A percentile compares a stretch with the other conserved stretches of the same genome.
These are phyloP conservation scores for Neostapfia colusana DNA, from an alignment of 176 grass and related monocot species.

Conservation along the genomic window DNA sequence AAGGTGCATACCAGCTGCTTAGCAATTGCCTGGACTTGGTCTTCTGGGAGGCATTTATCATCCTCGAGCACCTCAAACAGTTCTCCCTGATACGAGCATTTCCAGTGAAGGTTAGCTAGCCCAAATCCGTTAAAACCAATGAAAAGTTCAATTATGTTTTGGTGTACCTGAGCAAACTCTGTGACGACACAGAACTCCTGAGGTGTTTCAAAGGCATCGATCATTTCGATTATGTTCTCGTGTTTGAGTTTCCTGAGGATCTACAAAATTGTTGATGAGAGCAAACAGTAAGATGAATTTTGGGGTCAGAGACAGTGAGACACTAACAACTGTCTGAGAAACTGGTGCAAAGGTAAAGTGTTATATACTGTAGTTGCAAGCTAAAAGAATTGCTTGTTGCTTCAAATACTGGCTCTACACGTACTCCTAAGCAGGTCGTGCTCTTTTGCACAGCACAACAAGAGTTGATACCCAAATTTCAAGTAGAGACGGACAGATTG, in stretches of 20 bases:
- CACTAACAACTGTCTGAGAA: too few relatives aligned
- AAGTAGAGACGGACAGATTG: not conserved
- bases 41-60: constrained; percentile 95
- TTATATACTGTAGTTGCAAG: too few relatives aligned
- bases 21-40: constrained; percentile 96
- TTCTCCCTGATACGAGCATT: constrained; percentile 68
- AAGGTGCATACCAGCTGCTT: constrained; percentile 72
- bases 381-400: too few relatives aligned
- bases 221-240: constrained; percentile 94
- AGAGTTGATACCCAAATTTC: not conserved
- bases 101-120: constrained; percentile 2
- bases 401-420: not conserved
- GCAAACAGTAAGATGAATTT: constrained; percentile 28
- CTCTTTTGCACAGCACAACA: not conserved
- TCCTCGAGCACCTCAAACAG: constrained; percentile 96
- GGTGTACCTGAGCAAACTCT: constrained; percentile 89
- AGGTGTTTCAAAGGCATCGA: constrained; percentile 90
- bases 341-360: too few relatives aligned
- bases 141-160: not conserved
- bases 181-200: constrained; percentile 99
- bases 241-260: constrained; percentile 96
- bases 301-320: too few relatives aligned
- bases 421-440: too few relatives aligned
- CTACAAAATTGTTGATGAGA: constrained; percentile 30
- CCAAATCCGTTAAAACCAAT: not conserved